Conservation (phyloP, 2,329 filamentous ascomycete species). For the Penicillium sp. region DNA sequence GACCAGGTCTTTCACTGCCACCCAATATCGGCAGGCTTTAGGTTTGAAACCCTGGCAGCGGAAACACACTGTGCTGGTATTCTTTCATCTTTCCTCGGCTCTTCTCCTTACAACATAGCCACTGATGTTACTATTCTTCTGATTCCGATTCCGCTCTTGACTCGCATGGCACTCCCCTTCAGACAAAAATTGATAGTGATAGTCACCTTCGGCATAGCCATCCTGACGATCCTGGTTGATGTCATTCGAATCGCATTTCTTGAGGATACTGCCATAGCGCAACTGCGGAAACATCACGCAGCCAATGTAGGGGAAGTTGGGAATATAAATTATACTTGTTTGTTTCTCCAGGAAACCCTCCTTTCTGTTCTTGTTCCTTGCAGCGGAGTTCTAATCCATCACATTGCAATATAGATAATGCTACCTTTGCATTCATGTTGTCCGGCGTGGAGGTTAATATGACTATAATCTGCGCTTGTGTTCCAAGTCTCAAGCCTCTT, state of each 20-base stretch:
- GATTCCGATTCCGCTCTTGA: constrained; percentile 6
- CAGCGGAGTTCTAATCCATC: neutral
- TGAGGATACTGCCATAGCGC: neutral
- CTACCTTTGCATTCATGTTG: constrained; percentile 4
- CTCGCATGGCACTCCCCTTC: constrained; percentile 3
- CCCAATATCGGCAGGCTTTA: neutral
- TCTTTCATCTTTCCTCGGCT: neutral
- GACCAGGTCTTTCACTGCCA: neutral
- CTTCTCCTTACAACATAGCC: constrained; percentile 7
- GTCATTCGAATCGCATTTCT: constrained; percentile 1
- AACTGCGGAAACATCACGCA: neutral
- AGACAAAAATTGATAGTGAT: constrained; percentile 47
- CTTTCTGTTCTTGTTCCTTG: neutral
- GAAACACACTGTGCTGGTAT: neutral
- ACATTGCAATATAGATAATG: neutral
- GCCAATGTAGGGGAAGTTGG: neutral
- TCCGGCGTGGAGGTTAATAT: constrained; percentile 6
- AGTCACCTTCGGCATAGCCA: neutral
- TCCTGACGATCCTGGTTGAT: neutral
- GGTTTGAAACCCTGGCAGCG: neutral
- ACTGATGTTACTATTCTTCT: constrained; percentile 9
- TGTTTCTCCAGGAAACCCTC: neutral
- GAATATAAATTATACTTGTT: neutral
- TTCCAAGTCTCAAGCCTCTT: constrained; percentile 6
- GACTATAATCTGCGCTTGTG: constrained; percentile 7